phyloP scores from a whole-genome alignment of 768 basidiomycete species.

The Phaeotremella skinneri region DNA sequence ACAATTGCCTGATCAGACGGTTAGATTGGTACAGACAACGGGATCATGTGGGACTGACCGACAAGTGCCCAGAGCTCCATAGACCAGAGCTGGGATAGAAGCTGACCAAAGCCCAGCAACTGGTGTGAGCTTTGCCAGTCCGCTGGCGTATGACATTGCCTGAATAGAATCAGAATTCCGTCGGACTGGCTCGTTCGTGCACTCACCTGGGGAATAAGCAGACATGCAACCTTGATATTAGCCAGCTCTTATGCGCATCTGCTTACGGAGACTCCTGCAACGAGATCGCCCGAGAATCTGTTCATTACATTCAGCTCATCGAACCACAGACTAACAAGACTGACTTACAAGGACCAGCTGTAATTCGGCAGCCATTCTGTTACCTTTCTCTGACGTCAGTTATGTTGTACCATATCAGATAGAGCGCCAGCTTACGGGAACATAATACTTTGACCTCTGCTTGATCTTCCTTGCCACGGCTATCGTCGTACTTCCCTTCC shows the following conservation, averaged over 20 bases:
- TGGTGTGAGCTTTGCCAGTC: conserved; percentile 79
- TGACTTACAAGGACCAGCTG: conserved; percentile 39
- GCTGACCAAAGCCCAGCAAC: conserved; percentile 83
- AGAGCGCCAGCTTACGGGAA: conserved; percentile 31
- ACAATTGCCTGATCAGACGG: conserved; percentile 51
- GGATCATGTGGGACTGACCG: conserved; percentile 55
- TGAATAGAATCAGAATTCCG: conserved; percentile 74
- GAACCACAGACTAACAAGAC: too few relatives aligned
- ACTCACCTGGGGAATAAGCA: conserved; percentile 51
- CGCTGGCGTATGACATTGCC: conserved; percentile 86
- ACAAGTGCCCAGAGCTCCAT: conserved; percentile 82
- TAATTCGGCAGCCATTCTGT: conserved; percentile 52
- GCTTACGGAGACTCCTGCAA: conserved; percentile 75
- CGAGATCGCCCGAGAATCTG: conserved; percentile 67
- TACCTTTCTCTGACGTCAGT: conserved; percentile 20
- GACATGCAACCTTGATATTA: conserved; percentile 43
- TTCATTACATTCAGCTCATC: not conserved
- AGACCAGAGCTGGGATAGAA: conserved; percentile 80
- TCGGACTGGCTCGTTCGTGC: not conserved
- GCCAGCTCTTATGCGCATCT: not conserved
- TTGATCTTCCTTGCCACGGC: conserved; percentile 39
- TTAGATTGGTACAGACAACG: conserved; percentile 60
- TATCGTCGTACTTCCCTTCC: conserved; percentile 7
- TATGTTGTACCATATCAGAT: not conserved
- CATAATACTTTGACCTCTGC: conserved; percentile 50